phyloP scores from a whole-genome alignment of 345 rosid genomes.

The Lepidium sativum region DNA sequence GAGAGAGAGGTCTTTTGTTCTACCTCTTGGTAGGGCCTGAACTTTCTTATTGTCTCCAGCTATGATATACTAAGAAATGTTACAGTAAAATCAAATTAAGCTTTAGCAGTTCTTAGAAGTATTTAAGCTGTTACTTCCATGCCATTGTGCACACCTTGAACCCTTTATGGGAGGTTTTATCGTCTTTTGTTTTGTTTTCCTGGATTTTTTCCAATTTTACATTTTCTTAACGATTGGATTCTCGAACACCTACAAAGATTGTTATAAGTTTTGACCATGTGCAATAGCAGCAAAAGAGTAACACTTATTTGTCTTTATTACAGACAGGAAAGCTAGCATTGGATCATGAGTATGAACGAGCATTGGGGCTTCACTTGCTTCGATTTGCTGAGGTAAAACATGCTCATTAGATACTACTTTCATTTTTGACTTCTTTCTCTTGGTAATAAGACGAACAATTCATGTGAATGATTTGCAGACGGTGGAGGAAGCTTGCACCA shows the following conservation, averaged over 20 bases:
- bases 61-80: background rate
- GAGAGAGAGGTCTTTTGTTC: background rate
- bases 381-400: constrained; percentile 68
- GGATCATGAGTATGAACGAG: constrained; percentile 65
- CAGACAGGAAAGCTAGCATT: constrained; percentile 52
- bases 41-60: background rate
- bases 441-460: background rate
- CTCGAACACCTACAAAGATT: background rate
- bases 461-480: constrained; percentile 36
- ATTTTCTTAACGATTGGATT: background rate
- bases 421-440: background rate
- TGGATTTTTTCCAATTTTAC: no score
- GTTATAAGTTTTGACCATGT: background rate
- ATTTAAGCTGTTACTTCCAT: background rate
- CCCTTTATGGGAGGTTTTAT: background rate
- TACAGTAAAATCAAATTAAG: background rate
- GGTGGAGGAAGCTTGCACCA: constrained; percentile 77
- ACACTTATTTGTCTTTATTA: constrained; percentile 7
- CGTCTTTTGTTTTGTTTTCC: background rate
- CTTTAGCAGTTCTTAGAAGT: background rate
- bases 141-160: background rate
- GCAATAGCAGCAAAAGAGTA: background rate
- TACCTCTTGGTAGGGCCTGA: constrained; percentile 3
- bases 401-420: background rate
- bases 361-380: constrained; percentile 74